Evolutionary conservation across 257 asterid species (phyloP).

Genomic region (Solanum pimpinellifolium): DNA sequence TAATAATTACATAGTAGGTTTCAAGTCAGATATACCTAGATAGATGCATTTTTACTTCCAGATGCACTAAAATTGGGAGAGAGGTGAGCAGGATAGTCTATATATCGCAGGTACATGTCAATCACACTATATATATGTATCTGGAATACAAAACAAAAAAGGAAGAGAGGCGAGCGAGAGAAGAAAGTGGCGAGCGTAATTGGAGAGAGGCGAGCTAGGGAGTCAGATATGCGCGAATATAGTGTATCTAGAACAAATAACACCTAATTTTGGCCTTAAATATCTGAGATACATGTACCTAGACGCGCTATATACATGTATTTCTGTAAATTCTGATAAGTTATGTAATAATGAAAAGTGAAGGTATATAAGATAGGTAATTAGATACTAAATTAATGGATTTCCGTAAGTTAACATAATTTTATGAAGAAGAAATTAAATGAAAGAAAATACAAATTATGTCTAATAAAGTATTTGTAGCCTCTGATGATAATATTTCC

Average conservation of each 20-base stretch:
- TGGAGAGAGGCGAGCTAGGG: not conserved
- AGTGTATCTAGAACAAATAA: no score
- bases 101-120: rapidly evolving
- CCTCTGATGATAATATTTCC: not conserved
- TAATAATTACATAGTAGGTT: no score
- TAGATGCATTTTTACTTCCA: no score
- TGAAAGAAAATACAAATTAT: not conserved
- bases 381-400: not conserved
- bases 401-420: no score
- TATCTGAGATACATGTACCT: not conserved
- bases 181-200: no score
- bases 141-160: no score
- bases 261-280: no score
- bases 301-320: not conserved
- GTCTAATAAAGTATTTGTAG: not conserved
- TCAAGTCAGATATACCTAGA: no score
- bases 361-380: not conserved
- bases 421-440: not conserved
- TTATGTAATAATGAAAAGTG: no score
- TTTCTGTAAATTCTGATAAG: no score
- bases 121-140: no score
- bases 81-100: not conserved
- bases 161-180: not conserved
- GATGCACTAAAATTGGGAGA: not conserved
- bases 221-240: no score